phyloP scores from a whole-genome alignment of 2,329 filamentous ascomycete species.

The Beauveria scarabaeidicola region DNA sequence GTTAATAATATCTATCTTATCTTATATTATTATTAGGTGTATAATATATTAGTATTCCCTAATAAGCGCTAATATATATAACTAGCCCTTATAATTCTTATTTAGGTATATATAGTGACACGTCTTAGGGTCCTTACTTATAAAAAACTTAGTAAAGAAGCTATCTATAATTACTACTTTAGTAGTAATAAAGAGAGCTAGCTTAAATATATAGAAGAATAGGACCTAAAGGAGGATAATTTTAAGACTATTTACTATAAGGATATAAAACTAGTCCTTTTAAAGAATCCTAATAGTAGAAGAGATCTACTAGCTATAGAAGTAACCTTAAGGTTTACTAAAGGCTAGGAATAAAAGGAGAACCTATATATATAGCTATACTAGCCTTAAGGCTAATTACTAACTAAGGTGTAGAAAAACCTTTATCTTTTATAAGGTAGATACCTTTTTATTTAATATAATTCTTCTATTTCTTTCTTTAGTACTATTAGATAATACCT shows the following conservation, averaged over 20 bases:
- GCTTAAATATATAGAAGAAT: neutral
- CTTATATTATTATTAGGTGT: neutral
- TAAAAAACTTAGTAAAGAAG: neutral
- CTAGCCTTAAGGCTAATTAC: neutral
- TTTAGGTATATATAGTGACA: neutral
- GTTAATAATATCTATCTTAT: too few relatives aligned
- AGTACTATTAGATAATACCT: neutral
- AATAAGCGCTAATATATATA: neutral
- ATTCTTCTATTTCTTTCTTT: neutral
- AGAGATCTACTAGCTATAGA: slow-evolving; percentile 3
- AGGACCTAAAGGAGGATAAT: neutral
- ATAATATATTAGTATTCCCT: neutral
- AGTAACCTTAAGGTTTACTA: neutral
- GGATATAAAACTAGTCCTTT: neutral
- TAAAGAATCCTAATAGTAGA: neutral
- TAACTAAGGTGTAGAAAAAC: neutral
- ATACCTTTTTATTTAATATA: neutral
- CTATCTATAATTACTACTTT: neutral
- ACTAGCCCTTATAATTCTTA: neutral
- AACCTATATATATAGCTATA: neutral
- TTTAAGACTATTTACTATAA: slow-evolving; percentile 1
- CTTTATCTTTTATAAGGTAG: neutral
- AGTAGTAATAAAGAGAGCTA: neutral
- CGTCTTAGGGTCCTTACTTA: neutral
- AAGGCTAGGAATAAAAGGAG: neutral